These are phyloP conservation scores for Jaltomata sinuosa DNA, from an alignment of 257 asterid species.

Conservation along the genomic window DNA sequence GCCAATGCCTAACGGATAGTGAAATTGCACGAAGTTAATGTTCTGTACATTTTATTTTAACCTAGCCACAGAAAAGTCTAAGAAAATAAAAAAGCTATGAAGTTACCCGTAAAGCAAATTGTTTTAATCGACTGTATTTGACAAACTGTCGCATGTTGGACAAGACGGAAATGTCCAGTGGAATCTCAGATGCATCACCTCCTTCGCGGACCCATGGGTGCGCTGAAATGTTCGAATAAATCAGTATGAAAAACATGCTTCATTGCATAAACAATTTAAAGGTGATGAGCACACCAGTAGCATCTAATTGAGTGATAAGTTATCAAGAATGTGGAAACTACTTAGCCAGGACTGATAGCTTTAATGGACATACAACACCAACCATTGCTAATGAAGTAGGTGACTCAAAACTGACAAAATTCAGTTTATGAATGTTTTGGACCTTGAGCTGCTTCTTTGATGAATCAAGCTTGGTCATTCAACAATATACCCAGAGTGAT, in stretches of 20 bases:
- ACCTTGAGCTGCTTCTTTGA: neutral
- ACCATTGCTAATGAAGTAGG: neutral
- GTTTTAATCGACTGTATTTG: conserved; percentile 79
- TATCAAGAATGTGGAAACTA: neutral
- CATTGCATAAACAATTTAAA: neutral
- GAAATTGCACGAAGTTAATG: neutral
- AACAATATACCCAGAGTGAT: no score
- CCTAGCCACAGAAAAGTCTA: neutral
- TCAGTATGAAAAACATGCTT: neutral
- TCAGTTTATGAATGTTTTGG: neutral
- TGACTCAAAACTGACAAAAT: neutral
- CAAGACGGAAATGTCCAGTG: conserved; percentile 86
- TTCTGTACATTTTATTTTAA: neutral
- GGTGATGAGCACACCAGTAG: neutral
- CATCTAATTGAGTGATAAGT: neutral
- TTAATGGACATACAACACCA: neutral
- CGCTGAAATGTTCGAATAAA: conserved; percentile 38
- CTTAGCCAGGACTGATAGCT: neutral
- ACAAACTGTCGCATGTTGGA: conserved; percentile 94
- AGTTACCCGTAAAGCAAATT: conserved; percentile 91
- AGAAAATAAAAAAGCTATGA: neutral
- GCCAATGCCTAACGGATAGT: conserved; percentile 71
- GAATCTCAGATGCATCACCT: conserved; percentile 97
- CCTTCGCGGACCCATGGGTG: conserved; percentile 99
- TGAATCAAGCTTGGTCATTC: neutral